Conservation (phyloP, 306 rosid genomes). For the Casuarina glauca region DNA sequence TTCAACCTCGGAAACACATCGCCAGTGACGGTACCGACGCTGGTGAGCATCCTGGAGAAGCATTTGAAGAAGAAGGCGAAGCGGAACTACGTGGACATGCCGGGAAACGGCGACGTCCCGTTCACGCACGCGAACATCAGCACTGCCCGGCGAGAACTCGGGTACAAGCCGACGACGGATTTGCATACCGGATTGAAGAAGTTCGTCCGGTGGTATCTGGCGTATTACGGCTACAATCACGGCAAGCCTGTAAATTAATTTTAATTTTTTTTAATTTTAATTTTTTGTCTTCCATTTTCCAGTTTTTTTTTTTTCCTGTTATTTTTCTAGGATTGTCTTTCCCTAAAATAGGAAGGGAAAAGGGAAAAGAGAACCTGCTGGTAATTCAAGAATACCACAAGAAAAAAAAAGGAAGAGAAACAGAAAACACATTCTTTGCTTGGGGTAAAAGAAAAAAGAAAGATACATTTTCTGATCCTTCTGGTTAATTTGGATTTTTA, state of each 20-base stretch:
- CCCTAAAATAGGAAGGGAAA: background rate
- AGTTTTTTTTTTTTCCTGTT: background rate
- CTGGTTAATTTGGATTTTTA: conserved; percentile 20
- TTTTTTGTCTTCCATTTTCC: background rate
- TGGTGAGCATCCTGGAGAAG: conserved; percentile 67
- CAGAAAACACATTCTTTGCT: conserved; percentile 42
- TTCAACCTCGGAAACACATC: conserved; percentile 85
- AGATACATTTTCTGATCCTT: background rate
- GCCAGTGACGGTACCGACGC: conserved; percentile 79
- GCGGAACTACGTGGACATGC: conserved; percentile 81
- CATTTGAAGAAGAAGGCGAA: conserved; percentile 82
- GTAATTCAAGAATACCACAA: background rate
- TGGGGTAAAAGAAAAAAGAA: conserved; percentile 34
- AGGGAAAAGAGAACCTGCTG: conserved; percentile 26
- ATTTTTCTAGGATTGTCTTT: conserved; percentile 31
- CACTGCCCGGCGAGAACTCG: conserved; percentile 61
- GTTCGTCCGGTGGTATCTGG: conserved; percentile 85
- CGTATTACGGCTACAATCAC: conserved; percentile 76
- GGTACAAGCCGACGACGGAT: conserved; percentile 87
- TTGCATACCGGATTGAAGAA: conserved; percentile 88
- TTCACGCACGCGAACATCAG: conserved; percentile 82
- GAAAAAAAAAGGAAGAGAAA: background rate
- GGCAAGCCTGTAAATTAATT: conserved; percentile 58
- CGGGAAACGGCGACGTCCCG: conserved; percentile 96
- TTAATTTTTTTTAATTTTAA: background rate